Base-by-base conservation (phyloP, 805 yeast species). In the Blastobotrys muscicola region DNA sequence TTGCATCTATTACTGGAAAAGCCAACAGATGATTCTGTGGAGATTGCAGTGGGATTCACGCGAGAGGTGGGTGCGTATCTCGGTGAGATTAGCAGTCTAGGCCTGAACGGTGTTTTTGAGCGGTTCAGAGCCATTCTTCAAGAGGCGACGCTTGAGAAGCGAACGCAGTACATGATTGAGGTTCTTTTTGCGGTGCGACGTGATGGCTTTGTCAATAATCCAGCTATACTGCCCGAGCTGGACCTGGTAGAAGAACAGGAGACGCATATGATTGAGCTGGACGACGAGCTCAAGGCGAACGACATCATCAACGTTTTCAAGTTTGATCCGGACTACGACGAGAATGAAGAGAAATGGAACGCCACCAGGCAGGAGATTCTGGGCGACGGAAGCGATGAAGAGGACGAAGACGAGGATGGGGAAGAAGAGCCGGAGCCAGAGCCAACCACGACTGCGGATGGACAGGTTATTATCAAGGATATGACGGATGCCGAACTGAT, bases 401-500 rank as follows among this genome's bases (percentile, higher is more conserved):
- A 33, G 4, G 45, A 15, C 2, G 54, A 42, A 6, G 50, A 43
- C 3, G 55, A 47, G 1, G 61, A 52, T 5, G 41, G 32, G 5
- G 57, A 48, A 7, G 60, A 50, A 12, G n/a, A 32, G 33, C 13
- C 52, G 3, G 46, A 34, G 35, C 34, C 33, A 9, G 38, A 33
- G 23, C 50, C 31, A 6, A 29, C 39, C 6, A n/a, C 13, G 13
- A 20, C 15, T 2, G 29, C 13, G 8, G 32, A 16, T 4, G 16
- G 37, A 4, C 33, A 37, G 13, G 50, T 54, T 29, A 61, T 63
- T 40, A 70, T 80, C 34, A 67, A 69, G 34, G 96, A 89, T 59
- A 62, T 82, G 69, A 83, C 95, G 0, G 81, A 81, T 38, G 64
- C 79, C 0, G 76, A 76, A 20, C 61, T 79, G 29, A 67, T 78